A percentile compares a stretch with the other conserved stretches of the same genome.
phyloP scores from a whole-genome alignment of 176 grass and related monocot species.

The Zea luxurians region DNA sequence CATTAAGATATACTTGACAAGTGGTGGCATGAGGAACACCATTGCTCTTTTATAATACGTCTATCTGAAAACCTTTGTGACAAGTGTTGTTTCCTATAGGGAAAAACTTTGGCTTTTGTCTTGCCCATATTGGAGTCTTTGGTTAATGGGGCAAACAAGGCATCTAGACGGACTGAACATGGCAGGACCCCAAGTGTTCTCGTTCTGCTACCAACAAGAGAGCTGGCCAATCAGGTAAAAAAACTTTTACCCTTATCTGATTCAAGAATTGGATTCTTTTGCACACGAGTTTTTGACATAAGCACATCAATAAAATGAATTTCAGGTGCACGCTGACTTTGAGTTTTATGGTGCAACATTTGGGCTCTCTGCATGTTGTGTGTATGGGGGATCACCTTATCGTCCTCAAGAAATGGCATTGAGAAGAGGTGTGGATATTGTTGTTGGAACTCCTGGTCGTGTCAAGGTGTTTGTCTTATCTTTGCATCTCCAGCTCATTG shows the following conservation, averaged over 20 bases:
- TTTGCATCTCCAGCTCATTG: neutral
- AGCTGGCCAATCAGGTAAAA: constrained; percentile 90
- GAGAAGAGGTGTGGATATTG: constrained; percentile 75
- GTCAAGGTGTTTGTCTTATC: constrained; percentile 58
- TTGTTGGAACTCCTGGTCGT: constrained; percentile 92
- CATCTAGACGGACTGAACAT: constrained; percentile 53
- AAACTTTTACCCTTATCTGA: neutral
- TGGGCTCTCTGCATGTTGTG: constrained; percentile 72
- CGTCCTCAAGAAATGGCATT: constrained; percentile 68
- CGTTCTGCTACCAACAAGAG: constrained; percentile 87
- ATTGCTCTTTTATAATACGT: neutral
- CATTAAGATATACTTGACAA: neutral
- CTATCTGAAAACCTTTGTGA: neutral
- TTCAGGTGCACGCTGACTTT: constrained; percentile 82
- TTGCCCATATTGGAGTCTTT: constrained; percentile 93
- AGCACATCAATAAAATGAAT: neutral
- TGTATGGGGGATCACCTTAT: constrained; percentile 85
- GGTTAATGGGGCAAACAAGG: constrained; percentile 70
- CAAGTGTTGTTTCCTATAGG: constrained; percentile 46
- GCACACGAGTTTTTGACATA: neutral
- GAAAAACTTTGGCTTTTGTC: constrained; percentile 97
- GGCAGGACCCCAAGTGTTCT: constrained; percentile 78
- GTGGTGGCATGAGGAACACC: neutral
- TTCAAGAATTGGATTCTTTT: neutral
- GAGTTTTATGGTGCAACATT: constrained; percentile 69